Base-by-base conservation (phyloP, 345 rosid species). In the Arabis hirsuta region DNA sequence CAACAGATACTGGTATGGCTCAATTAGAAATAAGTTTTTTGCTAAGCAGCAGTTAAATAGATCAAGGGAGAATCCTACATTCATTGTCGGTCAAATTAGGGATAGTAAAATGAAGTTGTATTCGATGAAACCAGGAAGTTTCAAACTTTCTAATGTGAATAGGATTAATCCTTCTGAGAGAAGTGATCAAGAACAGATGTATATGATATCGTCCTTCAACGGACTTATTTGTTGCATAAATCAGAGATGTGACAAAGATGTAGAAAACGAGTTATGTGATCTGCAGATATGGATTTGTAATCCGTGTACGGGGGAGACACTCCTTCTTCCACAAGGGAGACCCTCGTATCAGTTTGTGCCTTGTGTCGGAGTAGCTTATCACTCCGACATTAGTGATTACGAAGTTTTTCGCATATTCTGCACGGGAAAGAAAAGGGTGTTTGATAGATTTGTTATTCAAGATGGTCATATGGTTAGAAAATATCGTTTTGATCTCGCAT, bases 271-370 rank as follows among this genome's bases (percentile, higher is more conserved):
- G 48, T 46, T 54, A 10, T 14, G 5, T 3, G 74, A 77, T 58
- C 55, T 77, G 73, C 74, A 81, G 58, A 74, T 81, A 39, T 52
- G 79, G 50, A 71, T 81, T 29, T 66, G 79, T 54, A 78, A 81
- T 68, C 81, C 79, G 12, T 57, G 24, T 22, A 81, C 69, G 0
- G 48, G 62, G 61, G 58, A 81, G 8, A 57, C 47, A 48, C 55
- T 73, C 42, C 67, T 77, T 53, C 81, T 81, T 55, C 81, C 81
- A 0, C 74, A 62, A 73, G 81, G 79, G 19, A 81, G 12, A 31
- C 64, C 52, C 14, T 78, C 81, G 0, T 45, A 42, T 36, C 10
- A 24, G 12, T 16, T 41, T 13, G 50, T n/a, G 24, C 81, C 84
- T 36, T 20, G 31, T 16, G 53, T 78, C 1, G 84, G 84, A 62